Evolutionary conservation across 768 basidiomycete genomes (phyloP).

Genomic region (Ramaria sp.): DNA sequence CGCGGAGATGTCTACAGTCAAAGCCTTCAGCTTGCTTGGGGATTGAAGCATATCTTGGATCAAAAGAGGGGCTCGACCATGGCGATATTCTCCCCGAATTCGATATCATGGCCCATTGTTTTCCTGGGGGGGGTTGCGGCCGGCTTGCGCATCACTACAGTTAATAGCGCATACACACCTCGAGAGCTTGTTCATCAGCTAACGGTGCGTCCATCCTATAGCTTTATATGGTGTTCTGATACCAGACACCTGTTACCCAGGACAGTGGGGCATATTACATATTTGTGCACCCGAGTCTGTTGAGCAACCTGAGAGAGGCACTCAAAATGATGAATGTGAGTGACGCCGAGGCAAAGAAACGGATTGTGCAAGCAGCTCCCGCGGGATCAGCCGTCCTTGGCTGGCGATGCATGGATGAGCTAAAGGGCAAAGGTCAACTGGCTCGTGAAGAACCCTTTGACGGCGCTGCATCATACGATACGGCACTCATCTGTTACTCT

Average conservation of each 20-base stretch:
- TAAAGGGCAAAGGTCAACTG: slow-evolving; percentile 42
- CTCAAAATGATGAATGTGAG: slow-evolving; percentile 39
- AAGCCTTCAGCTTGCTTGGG: slow-evolving; percentile 49
- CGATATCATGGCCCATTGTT: slow-evolving; percentile 41
- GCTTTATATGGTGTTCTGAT: not conserved
- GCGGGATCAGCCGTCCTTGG: slow-evolving; percentile 22
- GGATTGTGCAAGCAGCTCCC: slow-evolving; percentile 43
- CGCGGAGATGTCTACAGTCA: slow-evolving; percentile 42
- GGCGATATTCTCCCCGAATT: slow-evolving; percentile 66
- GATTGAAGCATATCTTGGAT: slow-evolving; percentile 29
- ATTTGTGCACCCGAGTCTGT: slow-evolving; percentile 49
- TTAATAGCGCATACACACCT: slow-evolving; percentile 61
- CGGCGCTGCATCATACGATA: slow-evolving; percentile 43
- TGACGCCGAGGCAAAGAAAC: slow-evolving; percentile 34
- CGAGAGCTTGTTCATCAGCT: slow-evolving; percentile 66
- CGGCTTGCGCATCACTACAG: slow-evolving; percentile 57
- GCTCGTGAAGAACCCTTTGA: slow-evolving; percentile 44
- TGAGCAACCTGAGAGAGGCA: slow-evolving; percentile 43
- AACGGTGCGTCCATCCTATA: slow-evolving; percentile 8
- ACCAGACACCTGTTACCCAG: not conserved
- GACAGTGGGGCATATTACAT: slow-evolving; percentile 56
- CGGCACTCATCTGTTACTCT: slow-evolving; percentile 52
- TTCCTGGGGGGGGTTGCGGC: slow-evolving; percentile 44
- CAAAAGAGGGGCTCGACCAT: slow-evolving; percentile 42
- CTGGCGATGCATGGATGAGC: slow-evolving; percentile 28